Conservation (phyloP, 148 eudicot genomes). For the Pouteria glomerata region DNA sequence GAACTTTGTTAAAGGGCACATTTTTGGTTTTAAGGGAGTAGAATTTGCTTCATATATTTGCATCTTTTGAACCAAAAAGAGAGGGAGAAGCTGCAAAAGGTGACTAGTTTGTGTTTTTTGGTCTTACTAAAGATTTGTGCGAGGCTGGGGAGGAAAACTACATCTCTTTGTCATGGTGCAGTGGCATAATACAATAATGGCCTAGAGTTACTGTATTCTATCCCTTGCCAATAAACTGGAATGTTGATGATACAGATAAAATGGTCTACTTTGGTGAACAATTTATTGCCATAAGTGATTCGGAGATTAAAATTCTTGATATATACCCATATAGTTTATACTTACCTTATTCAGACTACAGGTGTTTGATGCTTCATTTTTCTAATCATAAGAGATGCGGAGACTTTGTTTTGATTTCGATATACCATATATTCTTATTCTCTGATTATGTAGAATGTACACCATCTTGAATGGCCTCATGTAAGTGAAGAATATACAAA, state of each 20-base stretch:
- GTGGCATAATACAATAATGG: neutral
- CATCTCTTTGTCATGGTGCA: neutral
- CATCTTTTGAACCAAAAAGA: neutral
- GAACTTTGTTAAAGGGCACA: neutral
- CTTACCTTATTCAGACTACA: neutral
- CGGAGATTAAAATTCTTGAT: neutral
- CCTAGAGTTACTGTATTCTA: neutral
- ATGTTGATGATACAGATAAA: neutral
- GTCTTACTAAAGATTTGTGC: neutral
- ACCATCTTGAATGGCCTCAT: too few species aligned
- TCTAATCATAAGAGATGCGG: neutral
- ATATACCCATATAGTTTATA: neutral
- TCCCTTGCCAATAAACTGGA: neutral
- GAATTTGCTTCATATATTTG: neutral
- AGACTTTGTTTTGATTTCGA: neutral
- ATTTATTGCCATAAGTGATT: neutral
- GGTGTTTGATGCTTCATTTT: neutral
- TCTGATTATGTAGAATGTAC: too few species aligned
- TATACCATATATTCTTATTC: too few species aligned
- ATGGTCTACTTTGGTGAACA: neutral
- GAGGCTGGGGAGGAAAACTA: neutral
- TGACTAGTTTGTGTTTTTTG: neutral
- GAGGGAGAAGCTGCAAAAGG: neutral
- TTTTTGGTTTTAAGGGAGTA: neutral
- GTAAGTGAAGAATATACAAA: too few species aligned